Evolutionary conservation across 306 rosid genomes (phyloP), one percentile per base, ranked within the genome.

Genomic region (Clitoria ternatea): DNA sequence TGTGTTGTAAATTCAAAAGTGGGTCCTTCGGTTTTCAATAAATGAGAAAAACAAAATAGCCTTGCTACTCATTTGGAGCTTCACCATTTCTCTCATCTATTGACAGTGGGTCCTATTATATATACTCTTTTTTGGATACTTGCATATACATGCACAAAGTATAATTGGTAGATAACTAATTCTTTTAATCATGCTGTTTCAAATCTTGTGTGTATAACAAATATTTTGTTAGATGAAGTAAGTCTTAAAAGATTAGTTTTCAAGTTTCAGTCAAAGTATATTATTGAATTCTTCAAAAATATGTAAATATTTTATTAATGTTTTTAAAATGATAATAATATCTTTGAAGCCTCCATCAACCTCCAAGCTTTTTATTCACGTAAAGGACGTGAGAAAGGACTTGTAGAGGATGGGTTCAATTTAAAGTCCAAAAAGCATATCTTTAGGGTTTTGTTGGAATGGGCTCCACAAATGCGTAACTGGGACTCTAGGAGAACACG

Each of bases 391-490:
- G 22, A 61, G 50, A 56, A 59, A 13, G 14, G 69, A 27, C 32
- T 7, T 14, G 37, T 3, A 15, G 32, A 13, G 8, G 45, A 65
- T 65, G 29, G 74, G 32, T 44, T 60, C 66, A 14, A 66, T 44
- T 60, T 75, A 14, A 66, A 66, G 61, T 75, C 74, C 69, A 56
- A 67, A 75, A 76, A 57, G 62, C 75, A 67, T 2, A 59, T 47
- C 3, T 35, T 67, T 64, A 80, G 69, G 55, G 43, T 44, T 69
- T 80, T 61, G 67, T 37, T 76, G 36, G 56, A 22, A 54, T 3
- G 47, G 74, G 80, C 8, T 22, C 73, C 79, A 53, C 35, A 47
- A 32, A 18, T 24, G 64, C 42, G 6, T 22, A 30, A 29, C 30
- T 57, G 47, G 37, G 35, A 13, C 59, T 32, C n/a, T 29, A 13